Base-by-base conservation (phyloP, 192 early-diverging fungal genomes). In the Chytriomyces sp. region DNA sequence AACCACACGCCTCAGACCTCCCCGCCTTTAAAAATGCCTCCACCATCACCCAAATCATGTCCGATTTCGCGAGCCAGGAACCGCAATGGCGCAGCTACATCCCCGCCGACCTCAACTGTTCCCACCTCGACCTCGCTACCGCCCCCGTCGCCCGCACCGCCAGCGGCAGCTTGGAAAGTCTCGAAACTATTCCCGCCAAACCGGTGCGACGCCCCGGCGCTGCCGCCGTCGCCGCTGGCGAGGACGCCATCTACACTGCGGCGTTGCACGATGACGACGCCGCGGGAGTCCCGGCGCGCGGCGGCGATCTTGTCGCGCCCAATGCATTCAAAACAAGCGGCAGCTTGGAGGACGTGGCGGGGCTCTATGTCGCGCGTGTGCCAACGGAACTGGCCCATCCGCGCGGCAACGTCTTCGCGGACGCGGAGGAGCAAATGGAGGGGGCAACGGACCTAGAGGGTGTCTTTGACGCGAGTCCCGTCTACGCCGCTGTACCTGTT, bases 11-110 rank as follows among this genome's bases (percentile, higher is more conserved):
- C 17, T 7, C 26, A 53, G 73, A 74, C 30, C 12, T 74, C 19
- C 73, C 73, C 8, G 52, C 73, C 3, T 66, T 67, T 64, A 56
- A 52, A 40, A 64, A 56, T 41, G 73, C 17, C 1, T 19, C 19
- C 12, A 66, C 39, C 0, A 59, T 64, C 17, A 5, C 62, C 34
- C 62, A 66, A 52, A 74, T 74, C 37, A 58, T 66, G 61, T 10
- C 17, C 22, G 73, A 74, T 34, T 74, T 38, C 40, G 64, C 65
- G 39, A 22, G 34, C 8, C 65, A 68, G n/a, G 25, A 30, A 17
- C 8, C 7, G 7, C 32, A 68, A 19, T 68, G 65, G 65, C 54
- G 49, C 2, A 34, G 26, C 28, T 56, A 25, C 33, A 14, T 68
- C 36, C 65, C 65, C 30, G 10, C 32, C 5, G 52, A 65, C 38